Base-by-base conservation (phyloP, 2,329 filamentous ascomycete species). In the Aspergillus pseudoviridinutans region DNA sequence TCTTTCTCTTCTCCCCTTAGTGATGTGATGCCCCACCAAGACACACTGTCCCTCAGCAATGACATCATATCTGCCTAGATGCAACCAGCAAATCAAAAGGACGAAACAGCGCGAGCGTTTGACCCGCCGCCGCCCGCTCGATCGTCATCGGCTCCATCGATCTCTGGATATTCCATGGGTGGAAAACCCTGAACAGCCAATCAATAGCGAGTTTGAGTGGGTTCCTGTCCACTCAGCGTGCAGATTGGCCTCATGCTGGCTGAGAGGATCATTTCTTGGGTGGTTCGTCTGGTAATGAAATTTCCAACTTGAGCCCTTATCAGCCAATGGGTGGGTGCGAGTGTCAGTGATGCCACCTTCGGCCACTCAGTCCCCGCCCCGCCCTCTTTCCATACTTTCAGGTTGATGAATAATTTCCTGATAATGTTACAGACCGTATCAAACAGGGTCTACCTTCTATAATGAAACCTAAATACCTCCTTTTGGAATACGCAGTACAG, bases 131-230 rank as follows among this genome's bases (percentile, higher is more conserved):
- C 56, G 56, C 54, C 60, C 58, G 60, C 56, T 62, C 58, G 65
- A 68, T 71, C 69, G 65, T 71, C 68, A 71, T 71, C 63, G 64
- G 63, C 66, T 65, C 66, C 66, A 69, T 61, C 66, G 65, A 69
- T 71, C 68, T 66, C 47, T 64, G 58, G 63, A 61, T 56, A 54
- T 58, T 61, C 67, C 68, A 66, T 58, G 68, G 66, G 57, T 58
- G 57, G 61, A 62, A 66, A 47, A 55, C 54, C 50, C 49, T 32
- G 41, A 57, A 53, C 29, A 42, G 42, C 67, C 66, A 70, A 70
- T 70, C n/a, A 54, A 3, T 29, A 10, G 10, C 20, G 17, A 17
- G 25, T 27, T 51, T 57, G 38, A 3, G 20, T 32, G 17, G 51
- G 28, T 59, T 65, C 58, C 63, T 58, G 58, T 60, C 70, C 70